A percentile compares a stretch with the other conserved stretches of the same genome.
These are phyloP conservation scores for Claviceps sorghi DNA, from an alignment of 2,329 filamentous ascomycete genomes.

Conservation along the genomic window DNA sequence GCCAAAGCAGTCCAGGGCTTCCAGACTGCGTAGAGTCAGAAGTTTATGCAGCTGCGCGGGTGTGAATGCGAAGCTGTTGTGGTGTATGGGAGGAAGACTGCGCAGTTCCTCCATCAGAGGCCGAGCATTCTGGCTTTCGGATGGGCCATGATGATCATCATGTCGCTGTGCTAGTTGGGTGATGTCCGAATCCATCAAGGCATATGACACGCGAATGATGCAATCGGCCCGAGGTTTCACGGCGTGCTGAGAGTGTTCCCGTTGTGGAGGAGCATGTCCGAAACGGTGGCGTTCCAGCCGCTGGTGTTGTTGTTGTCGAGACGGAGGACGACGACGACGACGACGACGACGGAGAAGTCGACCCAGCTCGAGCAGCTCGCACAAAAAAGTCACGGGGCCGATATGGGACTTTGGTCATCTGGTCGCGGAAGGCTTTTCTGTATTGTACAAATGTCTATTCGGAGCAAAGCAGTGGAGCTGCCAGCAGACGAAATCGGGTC, in stretches of 20 bases:
- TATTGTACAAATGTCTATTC: too few species aligned
- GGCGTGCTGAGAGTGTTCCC: background rate
- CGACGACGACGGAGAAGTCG: background rate
- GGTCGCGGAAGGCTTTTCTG: background rate
- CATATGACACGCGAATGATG: background rate
- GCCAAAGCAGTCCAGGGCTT: conserved; percentile 36
- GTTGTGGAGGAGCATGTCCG: background rate
- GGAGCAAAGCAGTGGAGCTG: background rate
- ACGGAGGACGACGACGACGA: background rate
- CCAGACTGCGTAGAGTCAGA: conserved; percentile 32
- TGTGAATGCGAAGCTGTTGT: conserved; percentile 38
- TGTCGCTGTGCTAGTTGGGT: background rate
- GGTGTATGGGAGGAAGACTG: conserved; percentile 13
- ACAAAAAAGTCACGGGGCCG: background rate
- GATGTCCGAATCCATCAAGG: conserved; percentile 5
- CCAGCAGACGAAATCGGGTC: background rate
- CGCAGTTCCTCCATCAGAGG: conserved; percentile 12
- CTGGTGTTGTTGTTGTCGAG: background rate
- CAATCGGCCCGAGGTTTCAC: background rate
- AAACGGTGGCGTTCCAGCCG: background rate
- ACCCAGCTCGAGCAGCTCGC: background rate
- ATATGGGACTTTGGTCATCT: background rate
- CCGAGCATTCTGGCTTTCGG: conserved; percentile 5
- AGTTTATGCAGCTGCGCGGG: conserved; percentile 39
- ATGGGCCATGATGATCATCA: conserved; percentile 3